These are phyloP conservation scores for Pythium sp. DNA, from an alignment of 352 stramenopile genomes.

Conservation along the genomic window DNA sequence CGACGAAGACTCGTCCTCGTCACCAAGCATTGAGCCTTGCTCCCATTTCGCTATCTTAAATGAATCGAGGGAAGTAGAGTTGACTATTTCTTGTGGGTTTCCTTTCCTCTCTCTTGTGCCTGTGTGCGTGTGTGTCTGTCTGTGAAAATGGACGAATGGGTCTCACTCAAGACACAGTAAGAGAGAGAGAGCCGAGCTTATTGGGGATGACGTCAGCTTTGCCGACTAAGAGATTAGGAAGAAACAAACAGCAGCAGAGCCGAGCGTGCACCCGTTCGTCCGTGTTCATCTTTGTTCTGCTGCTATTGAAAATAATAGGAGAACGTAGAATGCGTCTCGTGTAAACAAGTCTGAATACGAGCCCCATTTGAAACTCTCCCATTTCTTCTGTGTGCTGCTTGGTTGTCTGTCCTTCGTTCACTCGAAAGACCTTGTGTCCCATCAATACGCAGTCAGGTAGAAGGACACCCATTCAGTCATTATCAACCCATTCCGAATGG, in stretches of 20 bases:
- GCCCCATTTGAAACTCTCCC: neutral
- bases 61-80: constrained; percentile 64
- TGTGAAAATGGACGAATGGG: neutral
- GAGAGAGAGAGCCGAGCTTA: neutral
- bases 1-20: neutral
- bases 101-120: constrained; percentile 25
- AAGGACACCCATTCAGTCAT: neutral
- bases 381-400: neutral
- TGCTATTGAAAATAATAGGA: neutral
- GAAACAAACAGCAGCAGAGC: neutral
- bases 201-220: neutral
- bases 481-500: neutral
- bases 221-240: neutral
- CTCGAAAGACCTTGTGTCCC: neutral
- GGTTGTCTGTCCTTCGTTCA: neutral
- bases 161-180: neutral
- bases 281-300: neutral
- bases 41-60: constrained; percentile 21
- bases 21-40: neutral
- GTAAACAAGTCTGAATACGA: neutral
- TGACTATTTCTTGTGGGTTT: constrained; percentile 58
- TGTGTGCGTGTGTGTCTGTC: neutral
- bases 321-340: neutral
- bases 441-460: too few species aligned
- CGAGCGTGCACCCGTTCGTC: neutral